Base-by-base conservation (phyloP, 208 protist genomes). In the Trypanosoma rangeli region DNA sequence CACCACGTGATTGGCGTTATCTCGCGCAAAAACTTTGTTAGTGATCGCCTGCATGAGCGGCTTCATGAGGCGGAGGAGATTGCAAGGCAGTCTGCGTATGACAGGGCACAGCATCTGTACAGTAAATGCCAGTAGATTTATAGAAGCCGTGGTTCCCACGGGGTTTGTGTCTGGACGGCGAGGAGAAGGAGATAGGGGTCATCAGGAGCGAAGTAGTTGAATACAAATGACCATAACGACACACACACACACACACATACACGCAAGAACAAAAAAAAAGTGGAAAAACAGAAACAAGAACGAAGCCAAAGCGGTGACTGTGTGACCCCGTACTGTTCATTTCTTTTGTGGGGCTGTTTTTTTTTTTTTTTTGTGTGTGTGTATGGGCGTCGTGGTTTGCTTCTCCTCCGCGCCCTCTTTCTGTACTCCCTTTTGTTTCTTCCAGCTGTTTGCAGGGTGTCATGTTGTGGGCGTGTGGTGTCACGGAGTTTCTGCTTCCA, bases 401-500 rank as follows among this genome's bases (percentile, higher is more conserved):
- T 22, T 9, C 24, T n/a, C 3, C 16, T 58, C 60, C 62, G 22
- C 50, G 16, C 29, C 60, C 39, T 57, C 35, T 68, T 49, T 63
- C 61, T 31, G 42, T 54, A 42, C 13, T 68, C 44, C 49, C 31
- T 57, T 1, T 60, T 53, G 22, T 68, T 20, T 18, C 42, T 62
- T 31, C 59, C 9, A 31, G 39, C 3, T 66, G 22, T 33, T 54
- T 15, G 22, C 48, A 18, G 9, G 29, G 20, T 15, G 20, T 18
- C 49, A 93, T 93, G 87, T 70, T 93, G 18, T 60, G 64, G 22
- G 87, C 85, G n/a, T 93, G 83, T 53, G 87, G 87, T n/a, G 79
- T 93, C 13, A 73, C 65, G 1, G 68, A 70, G 12, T 83, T 74
- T 61, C 70, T 67, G 72, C 49, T 66, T 12, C 64, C 52, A 20